Evolutionary conservation across 2,329 filamentous ascomycete genomes (phyloP).

Genomic region (Verticillium dahliae): DNA sequence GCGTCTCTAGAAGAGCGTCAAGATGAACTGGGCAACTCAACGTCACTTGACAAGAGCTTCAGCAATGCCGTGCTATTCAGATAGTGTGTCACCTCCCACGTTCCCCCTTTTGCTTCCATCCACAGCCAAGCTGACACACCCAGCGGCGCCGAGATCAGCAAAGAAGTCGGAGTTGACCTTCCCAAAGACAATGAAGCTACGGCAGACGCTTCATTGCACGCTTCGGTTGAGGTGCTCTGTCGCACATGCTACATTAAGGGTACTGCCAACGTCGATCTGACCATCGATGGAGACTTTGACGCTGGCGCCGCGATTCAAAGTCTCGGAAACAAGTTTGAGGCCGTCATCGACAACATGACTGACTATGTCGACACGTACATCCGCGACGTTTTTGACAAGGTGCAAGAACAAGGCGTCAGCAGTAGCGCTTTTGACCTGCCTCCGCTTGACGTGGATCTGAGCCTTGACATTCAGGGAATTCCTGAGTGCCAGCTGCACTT

Average conservation of each 20-base stretch:
- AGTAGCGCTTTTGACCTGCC: constrained; percentile 25
- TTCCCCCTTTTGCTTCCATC: neutral
- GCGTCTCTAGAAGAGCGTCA: neutral
- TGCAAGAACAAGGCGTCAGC: constrained; percentile 17
- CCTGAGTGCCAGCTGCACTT: constrained; percentile 36
- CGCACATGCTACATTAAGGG: constrained; percentile 45
- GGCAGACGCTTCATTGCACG: constrained; percentile 1
- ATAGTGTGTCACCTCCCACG: constrained; percentile 14
- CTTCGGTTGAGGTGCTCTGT: constrained; percentile 35
- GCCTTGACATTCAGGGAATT: constrained; percentile 36
- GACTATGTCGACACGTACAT: constrained; percentile 24
- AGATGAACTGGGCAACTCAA: constrained; percentile 16
- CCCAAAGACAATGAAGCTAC: constrained; percentile 12
- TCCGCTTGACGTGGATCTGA: constrained; percentile 30
- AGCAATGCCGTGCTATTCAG: constrained; percentile 28
- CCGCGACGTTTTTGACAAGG: constrained; percentile 18
- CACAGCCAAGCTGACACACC: too few species aligned
- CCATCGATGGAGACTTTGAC: constrained; percentile 33
- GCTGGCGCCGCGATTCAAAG: constrained; percentile 23
- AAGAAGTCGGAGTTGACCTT: constrained; percentile 2
- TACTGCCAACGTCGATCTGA: constrained; percentile 32
- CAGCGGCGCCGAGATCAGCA: constrained; percentile 2
- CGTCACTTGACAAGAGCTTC: constrained; percentile 31
- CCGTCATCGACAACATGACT: constrained; percentile 26
- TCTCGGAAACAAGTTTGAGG: constrained; percentile 22